Conservation (phyloP, 1,284 basidiomycete species). For the Fomitopsis schrenkii region DNA sequence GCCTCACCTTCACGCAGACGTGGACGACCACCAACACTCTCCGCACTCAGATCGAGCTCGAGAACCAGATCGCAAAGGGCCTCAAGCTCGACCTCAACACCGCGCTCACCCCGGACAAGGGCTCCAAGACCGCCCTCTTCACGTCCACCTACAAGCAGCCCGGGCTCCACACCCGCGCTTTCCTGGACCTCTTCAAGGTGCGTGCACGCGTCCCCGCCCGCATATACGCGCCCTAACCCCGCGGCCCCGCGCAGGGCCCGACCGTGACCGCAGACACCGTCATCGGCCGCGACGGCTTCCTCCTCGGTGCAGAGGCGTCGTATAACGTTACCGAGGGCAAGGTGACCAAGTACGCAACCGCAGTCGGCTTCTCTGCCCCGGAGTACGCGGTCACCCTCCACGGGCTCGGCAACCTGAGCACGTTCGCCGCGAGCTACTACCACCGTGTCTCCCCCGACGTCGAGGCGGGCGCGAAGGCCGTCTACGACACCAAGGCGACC, state of each 20-base stretch:
- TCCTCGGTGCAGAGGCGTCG: conserved; percentile 92
- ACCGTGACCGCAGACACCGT: conserved; percentile 96
- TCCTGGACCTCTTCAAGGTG: conserved; percentile 95
- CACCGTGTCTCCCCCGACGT: conserved; percentile 94
- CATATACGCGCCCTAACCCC: conserved; percentile 4
- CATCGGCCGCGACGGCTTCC: conserved; percentile 95
- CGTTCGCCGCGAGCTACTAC: conserved; percentile 97
- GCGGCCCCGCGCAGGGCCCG: conserved; percentile 65
- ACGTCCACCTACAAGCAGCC: conserved; percentile 96
- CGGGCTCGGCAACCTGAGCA: conserved; percentile 92
- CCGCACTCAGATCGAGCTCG: conserved; percentile 91
- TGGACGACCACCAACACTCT: conserved; percentile 96
- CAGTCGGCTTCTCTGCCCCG: conserved; percentile 92
- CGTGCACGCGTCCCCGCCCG: conserved; percentile 11
- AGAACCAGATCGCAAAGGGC: conserved; percentile 97
- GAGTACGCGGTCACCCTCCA: conserved; percentile 97
- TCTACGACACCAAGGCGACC: conserved; percentile 94
- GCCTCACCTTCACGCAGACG: conserved; percentile 86
- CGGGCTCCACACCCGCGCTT: conserved; percentile 89
- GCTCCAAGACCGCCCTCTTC: conserved; percentile 78
- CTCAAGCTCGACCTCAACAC: conserved; percentile 94
- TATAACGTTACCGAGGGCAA: conserved; percentile 96
- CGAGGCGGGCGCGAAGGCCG: conserved; percentile 96
- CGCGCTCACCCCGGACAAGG: conserved; percentile 83
- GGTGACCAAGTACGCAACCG: conserved; percentile 90